A percentile compares a stretch with the other conserved stretches of the same genome.
Conservation (phyloP, 805 yeast genomes). For the Dipodascopsis uninucleata region DNA sequence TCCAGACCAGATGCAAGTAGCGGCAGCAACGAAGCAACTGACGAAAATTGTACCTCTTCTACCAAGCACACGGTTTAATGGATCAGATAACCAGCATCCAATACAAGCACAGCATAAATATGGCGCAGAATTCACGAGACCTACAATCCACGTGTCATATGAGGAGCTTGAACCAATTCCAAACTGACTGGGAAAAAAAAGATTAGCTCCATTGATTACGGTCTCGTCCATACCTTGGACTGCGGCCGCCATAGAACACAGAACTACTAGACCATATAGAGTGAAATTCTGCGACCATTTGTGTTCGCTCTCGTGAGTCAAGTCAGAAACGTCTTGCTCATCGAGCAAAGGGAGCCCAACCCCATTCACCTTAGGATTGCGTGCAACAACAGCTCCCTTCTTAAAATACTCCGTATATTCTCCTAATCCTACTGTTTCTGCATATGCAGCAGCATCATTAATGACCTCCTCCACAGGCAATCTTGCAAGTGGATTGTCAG, state of each 20-base stretch:
- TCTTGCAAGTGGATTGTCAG: slow-evolving; percentile 33
- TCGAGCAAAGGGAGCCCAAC: slow-evolving; percentile 43
- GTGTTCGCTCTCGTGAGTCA: slow-evolving; percentile 47
- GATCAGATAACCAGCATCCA: slow-evolving; percentile 56
- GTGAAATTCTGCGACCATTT: slow-evolving; percentile 45
- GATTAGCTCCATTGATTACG: slow-evolving; percentile 63
- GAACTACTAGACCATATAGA: slow-evolving; percentile 48
- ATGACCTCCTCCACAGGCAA: slow-evolving; percentile 29
- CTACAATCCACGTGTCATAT: slow-evolving; percentile 44
- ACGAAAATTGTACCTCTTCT: slow-evolving; percentile 58
- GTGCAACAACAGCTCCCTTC: slow-evolving; percentile 57
- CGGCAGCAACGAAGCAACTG: slow-evolving; percentile 54
- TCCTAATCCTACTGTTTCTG: slow-evolving; percentile 31
- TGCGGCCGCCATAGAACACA: slow-evolving; percentile 64
- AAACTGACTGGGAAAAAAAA: slow-evolving; percentile 49
- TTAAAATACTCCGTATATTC: slow-evolving; percentile 32
- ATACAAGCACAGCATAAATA: slow-evolving; percentile 56
- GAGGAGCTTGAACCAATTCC: slow-evolving; percentile 41
- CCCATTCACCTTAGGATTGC: slow-evolving; percentile 41
- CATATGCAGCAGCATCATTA: slow-evolving; percentile 30
- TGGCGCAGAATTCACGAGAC: slow-evolving; percentile 63
- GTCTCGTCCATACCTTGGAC: slow-evolving; percentile 76
- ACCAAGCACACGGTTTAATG: slow-evolving; percentile 50
- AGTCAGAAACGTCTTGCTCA: slow-evolving; percentile 35
- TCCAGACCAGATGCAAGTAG: slow-evolving; percentile 63